These are phyloP conservation scores for Trichoderma gracile DNA, from an alignment of 2,329 filamentous ascomycete species.

Conservation along the genomic window DNA sequence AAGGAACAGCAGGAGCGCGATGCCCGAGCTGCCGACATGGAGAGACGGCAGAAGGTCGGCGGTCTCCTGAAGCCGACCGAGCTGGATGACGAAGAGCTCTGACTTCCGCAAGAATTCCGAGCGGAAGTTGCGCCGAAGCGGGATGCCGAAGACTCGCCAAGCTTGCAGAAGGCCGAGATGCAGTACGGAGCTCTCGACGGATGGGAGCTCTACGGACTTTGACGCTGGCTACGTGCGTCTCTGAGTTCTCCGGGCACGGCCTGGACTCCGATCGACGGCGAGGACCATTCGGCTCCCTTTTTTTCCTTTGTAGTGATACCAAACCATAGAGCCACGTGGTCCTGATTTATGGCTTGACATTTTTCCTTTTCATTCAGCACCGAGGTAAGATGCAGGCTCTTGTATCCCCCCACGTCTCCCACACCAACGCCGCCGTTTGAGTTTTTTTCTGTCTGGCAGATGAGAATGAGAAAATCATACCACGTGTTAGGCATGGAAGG, in stretches of 20 bases:
- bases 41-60: constrained; percentile 91
- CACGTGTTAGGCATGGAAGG: constrained; percentile 6
- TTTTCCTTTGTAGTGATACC: constrained; percentile 33
- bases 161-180: constrained; percentile 34
- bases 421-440: neutral
- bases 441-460: constrained; percentile 22
- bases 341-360: constrained; percentile 21
- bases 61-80: constrained; percentile 97
- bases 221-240: constrained; percentile 19
- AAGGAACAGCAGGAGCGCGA: constrained; percentile 89
- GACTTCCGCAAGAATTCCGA: constrained; percentile 72
- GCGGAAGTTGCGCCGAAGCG: constrained; percentile 56
- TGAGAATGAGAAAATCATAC: neutral
- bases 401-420: neutral
- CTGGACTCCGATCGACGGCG: neutral
- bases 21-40: constrained; percentile 83
- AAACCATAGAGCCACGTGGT: constrained; percentile 30
- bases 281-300: constrained; percentile 13
- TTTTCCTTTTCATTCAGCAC: constrained; percentile 4
- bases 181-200: constrained; percentile 49
- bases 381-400: constrained; percentile 18
- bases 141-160: constrained; percentile 27
- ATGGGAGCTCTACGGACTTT: constrained; percentile 67
- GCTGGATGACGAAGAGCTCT: constrained; percentile 86
- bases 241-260: neutral